Conservation (phyloP, 1,284 basidiomycete species). For the Cutaneotrichosporon sp. region DNA sequence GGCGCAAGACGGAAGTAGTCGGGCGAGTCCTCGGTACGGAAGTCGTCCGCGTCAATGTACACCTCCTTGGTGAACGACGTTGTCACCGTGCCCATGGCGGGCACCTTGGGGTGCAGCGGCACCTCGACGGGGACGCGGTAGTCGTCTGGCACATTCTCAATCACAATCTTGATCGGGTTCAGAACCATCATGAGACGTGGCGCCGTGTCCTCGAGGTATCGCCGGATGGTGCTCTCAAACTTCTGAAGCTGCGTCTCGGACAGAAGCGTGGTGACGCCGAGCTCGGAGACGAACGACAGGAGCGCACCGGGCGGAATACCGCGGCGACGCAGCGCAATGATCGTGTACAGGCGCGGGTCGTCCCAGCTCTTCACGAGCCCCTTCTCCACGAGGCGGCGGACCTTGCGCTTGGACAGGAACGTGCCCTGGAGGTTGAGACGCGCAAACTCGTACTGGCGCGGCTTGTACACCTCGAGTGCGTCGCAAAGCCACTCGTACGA, state of each 20-base stretch:
- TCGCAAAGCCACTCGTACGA: conserved; percentile 99
- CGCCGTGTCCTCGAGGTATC: conserved; percentile 82
- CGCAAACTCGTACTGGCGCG: conserved; percentile 97
- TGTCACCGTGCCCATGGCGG: conserved; percentile 73
- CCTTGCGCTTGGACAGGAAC: conserved; percentile 96
- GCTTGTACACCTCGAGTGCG: conserved; percentile 92
- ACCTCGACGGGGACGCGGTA: conserved; percentile 80
- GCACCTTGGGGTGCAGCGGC: conserved; percentile 89
- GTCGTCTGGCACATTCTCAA: conserved; percentile 86
- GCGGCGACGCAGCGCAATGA: conserved; percentile 88
- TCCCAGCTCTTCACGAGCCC: conserved; percentile 90
- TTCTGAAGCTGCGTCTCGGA: conserved; percentile 81
- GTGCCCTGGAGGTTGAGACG: conserved; percentile 90
- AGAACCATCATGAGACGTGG: conserved; percentile 92
- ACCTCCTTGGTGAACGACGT: conserved; percentile 85
- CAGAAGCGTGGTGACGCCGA: conserved; percentile 84
- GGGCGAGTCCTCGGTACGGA: conserved; percentile 80
- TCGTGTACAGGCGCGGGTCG: conserved; percentile 95
- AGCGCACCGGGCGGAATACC: conserved; percentile 96
- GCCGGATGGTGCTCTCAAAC: conserved; percentile 84
- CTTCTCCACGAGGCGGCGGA: conserved; percentile 79
- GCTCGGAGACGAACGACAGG: conserved; percentile 80
- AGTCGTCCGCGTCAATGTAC: conserved; percentile 93
- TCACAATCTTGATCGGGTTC: conserved; percentile 80
- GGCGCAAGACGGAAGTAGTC: conserved; percentile 98